Evolutionary conservation across 306 rosid genomes (phyloP).

Genomic region (Nissolia schottii): DNA sequence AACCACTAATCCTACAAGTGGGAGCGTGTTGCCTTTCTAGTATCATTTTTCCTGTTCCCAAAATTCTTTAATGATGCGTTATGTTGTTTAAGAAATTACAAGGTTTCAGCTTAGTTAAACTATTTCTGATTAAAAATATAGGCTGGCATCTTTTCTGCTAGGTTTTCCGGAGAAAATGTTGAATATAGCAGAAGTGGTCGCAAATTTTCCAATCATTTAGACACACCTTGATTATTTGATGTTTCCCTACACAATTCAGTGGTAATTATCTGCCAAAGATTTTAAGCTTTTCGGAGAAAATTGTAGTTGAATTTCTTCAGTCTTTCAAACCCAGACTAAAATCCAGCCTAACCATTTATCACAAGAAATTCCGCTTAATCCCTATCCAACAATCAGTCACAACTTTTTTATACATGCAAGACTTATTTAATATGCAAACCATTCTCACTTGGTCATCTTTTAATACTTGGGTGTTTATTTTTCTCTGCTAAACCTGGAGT

Average conservation of each 20-base stretch:
- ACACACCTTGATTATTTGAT: neutral
- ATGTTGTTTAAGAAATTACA: neutral
- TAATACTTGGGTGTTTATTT: neutral
- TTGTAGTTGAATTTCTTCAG: neutral
- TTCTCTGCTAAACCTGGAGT: slow-evolving; percentile 5
- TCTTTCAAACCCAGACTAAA: neutral
- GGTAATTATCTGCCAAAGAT: neutral
- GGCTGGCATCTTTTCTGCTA: neutral
- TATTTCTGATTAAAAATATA: neutral
- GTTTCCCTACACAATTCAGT: neutral
- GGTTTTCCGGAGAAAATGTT: neutral
- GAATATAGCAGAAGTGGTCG: neutral
- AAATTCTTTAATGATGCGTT: neutral
- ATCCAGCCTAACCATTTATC: too few relatives aligned
- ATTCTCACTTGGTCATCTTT: neutral
- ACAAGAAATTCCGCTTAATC: too few relatives aligned
- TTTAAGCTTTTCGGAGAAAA: neutral
- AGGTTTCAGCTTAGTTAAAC: neutral
- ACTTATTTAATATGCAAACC: slow-evolving; percentile 28
- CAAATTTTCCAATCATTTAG: neutral
- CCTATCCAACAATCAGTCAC: too few relatives aligned
- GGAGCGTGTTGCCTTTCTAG: neutral
- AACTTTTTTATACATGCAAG: too few relatives aligned
- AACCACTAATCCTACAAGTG: slow-evolving; percentile 13
- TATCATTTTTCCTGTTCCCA: neutral